Conservation (phyloP, 2,329 filamentous ascomycete genomes). For the Stagonosporopsis rhizophila region DNA sequence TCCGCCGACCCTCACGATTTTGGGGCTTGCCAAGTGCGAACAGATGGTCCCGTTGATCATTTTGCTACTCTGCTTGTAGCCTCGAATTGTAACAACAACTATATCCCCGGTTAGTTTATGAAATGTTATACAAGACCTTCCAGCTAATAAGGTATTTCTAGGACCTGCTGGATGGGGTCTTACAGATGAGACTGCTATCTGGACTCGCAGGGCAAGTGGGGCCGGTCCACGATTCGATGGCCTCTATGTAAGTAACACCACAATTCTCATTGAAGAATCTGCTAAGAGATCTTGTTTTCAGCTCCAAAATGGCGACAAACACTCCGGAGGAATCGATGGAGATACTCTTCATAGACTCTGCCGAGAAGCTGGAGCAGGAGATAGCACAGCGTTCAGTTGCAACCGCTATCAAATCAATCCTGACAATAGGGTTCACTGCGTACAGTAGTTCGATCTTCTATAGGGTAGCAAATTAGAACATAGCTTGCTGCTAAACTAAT, state of each 20-base stretch:
- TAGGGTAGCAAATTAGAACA: not conserved
- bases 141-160: not conserved
- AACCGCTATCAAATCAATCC: not conserved
- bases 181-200: not conserved
- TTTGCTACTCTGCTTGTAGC: not conserved
- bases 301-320: slow-evolving; percentile 3
- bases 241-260: not conserved
- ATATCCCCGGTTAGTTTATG: not conserved
- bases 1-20: not conserved
- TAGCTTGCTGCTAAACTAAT: not conserved
- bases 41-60: not conserved
- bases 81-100: not conserved
- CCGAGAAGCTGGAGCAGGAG: not conserved
- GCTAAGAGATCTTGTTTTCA: not conserved
- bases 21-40: not conserved
- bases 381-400: not conserved
- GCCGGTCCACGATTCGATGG: not conserved
- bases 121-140: not conserved
- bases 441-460: not conserved
- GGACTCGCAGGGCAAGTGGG: not conserved
- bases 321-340: not conserved
- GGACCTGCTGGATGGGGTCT: not conserved
- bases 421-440: not conserved
- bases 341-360: slow-evolving; percentile 1
- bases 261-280: not conserved